phyloP scores from a whole-genome alignment of 2,329 filamentous ascomycete species.

The Aspergillus fructus region DNA sequence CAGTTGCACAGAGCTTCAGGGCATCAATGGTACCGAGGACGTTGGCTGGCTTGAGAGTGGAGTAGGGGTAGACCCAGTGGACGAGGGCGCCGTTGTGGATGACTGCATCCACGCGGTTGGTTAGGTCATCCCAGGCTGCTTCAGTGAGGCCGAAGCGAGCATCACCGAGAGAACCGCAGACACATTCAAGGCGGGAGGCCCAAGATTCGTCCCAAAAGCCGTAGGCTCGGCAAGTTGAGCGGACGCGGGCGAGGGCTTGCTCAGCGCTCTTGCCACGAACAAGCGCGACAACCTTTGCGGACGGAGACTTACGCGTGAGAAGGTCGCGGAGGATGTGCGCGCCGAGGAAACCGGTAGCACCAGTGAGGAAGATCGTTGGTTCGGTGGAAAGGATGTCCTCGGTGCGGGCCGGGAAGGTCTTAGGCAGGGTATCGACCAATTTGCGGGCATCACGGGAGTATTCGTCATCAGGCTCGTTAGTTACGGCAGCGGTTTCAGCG shows the following conservation, averaged over 20 bases:
- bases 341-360: constrained; percentile 87
- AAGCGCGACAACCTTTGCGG: constrained; percentile 68
- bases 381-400: constrained; percentile 34
- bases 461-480: constrained; percentile 43
- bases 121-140: constrained; percentile 63
- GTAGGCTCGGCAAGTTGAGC: constrained; percentile 69
- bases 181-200: constrained; percentile 62
- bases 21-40: constrained; percentile 78
- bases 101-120: constrained; percentile 67
- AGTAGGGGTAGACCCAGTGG: constrained; percentile 80
- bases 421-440: constrained; percentile 51
- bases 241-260: constrained; percentile 64
- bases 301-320: constrained; percentile 58
- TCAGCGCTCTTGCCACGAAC: constrained; percentile 67
- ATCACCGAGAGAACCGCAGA: constrained; percentile 72
- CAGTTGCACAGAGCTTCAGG: constrained; percentile 71
- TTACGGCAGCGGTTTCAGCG: constrained; percentile 33
- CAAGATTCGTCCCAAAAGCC: constrained; percentile 71
- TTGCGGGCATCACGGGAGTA: constrained; percentile 54
- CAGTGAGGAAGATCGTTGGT: constrained; percentile 75
- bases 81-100: constrained; percentile 79
- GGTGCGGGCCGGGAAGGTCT: constrained; percentile 35
- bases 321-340: constrained; percentile 76
- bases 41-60: constrained; percentile 69
- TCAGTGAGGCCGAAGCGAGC: constrained; percentile 71